phyloP scores from a whole-genome alignment of 768 basidiomycete genomes.

The Nidula microcarpa region DNA sequence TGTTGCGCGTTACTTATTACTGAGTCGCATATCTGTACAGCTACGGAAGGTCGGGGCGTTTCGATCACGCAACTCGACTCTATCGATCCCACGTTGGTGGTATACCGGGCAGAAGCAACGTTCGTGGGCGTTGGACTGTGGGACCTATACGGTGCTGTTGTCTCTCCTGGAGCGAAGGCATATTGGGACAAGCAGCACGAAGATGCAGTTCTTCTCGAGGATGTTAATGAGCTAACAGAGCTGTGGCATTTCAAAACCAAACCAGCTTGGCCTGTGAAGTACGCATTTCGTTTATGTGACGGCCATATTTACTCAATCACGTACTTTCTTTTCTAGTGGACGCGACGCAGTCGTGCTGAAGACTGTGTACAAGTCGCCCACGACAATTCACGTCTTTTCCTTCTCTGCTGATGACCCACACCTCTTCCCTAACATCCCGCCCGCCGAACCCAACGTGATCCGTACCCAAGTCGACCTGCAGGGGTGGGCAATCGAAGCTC shows the following conservation, averaged over 20 bases:
- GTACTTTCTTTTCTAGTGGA: constrained; percentile 40
- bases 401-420: constrained; percentile 91
- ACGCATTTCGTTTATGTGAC: constrained; percentile 26
- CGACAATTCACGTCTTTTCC: constrained; percentile 90
- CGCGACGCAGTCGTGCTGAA: constrained; percentile 88
- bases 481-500: constrained; percentile 94
- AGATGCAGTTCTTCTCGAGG: constrained; percentile 81
- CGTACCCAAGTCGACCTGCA: constrained; percentile 97
- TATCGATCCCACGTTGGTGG: constrained; percentile 94
- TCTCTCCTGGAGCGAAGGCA: constrained; percentile 77
- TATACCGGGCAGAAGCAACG: constrained; percentile 94
- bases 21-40: constrained; percentile 28
- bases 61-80: constrained; percentile 95
- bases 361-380: constrained; percentile 96
- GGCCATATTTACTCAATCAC: constrained; percentile 8
- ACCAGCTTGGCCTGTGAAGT: constrained; percentile 93
- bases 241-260: constrained; percentile 92
- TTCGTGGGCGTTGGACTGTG: constrained; percentile 95
- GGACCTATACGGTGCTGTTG: constrained; percentile 88
- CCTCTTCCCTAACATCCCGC: constrained; percentile 74
- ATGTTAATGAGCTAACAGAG: constrained; percentile 87
- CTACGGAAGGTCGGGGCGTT: constrained; percentile 84
- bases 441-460: constrained; percentile 72
- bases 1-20: constrained; percentile 2
- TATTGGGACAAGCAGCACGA: constrained; percentile 92